Evolutionary conservation across 148 eudicot species (phyloP).

Genomic region (Talinum fruticosum): DNA sequence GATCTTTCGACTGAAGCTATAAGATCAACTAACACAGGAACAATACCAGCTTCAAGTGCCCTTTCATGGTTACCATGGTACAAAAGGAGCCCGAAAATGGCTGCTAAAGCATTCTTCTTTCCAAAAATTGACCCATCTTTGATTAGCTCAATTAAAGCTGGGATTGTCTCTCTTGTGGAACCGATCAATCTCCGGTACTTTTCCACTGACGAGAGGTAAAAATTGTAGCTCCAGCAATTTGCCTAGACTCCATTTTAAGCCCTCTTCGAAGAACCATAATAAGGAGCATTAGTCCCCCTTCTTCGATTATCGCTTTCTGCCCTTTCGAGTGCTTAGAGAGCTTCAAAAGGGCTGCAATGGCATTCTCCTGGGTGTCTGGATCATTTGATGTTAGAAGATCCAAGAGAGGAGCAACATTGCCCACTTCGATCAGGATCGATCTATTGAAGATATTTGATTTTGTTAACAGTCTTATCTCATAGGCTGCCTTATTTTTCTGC

Average conservation of each 20-base stretch:
- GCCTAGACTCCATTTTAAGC: slow-evolving; percentile 45
- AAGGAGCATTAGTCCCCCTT: slow-evolving; percentile 52
- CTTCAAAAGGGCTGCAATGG: slow-evolving; percentile 64
- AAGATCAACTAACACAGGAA: slow-evolving; percentile 42
- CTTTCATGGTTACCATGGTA: slow-evolving; percentile 44
- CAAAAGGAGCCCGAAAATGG: slow-evolving; percentile 52
- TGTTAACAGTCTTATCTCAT: slow-evolving; percentile 60
- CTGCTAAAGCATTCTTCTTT: slow-evolving; percentile 68
- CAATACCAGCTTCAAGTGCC: slow-evolving; percentile 44
- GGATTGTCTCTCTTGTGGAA: slow-evolving; percentile 37
- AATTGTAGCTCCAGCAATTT: slow-evolving; percentile 75
- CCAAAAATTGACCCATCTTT: slow-evolving; percentile 55
- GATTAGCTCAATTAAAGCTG: slow-evolving; percentile 50
- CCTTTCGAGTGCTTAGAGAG: slow-evolving; percentile 65
- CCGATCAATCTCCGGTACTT: slow-evolving; percentile 60
- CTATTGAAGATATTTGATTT: slow-evolving; percentile 65
- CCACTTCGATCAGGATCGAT: slow-evolving; percentile 51
- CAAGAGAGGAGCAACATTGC: slow-evolving; percentile 51
- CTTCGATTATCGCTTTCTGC: slow-evolving; percentile 55
- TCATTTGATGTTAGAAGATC: slow-evolving; percentile 49
- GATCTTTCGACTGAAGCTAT: slow-evolving; percentile 36
- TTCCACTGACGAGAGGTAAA: slow-evolving; percentile 57
- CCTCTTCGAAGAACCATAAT: slow-evolving; percentile 45
- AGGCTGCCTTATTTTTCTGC: slow-evolving; percentile 63
- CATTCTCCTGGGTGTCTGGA: slow-evolving; percentile 50